Conservation (phyloP, 2,329 filamentous ascomycete species). For the Xylariales sp. region DNA sequence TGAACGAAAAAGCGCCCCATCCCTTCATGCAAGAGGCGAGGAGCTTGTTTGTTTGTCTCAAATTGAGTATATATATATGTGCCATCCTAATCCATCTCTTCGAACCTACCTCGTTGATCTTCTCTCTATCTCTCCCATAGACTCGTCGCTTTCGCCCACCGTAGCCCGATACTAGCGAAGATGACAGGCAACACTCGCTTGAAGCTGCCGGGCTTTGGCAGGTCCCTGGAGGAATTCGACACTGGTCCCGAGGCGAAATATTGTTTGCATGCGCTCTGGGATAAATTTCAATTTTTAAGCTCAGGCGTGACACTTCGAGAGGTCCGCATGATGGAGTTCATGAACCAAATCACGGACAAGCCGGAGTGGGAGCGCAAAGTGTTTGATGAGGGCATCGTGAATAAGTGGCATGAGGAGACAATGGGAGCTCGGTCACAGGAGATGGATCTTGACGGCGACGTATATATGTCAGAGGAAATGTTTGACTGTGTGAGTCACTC, state of each 20-base stretch:
- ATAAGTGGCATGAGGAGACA: slow-evolving; percentile 42
- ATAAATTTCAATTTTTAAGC: slow-evolving; percentile 10
- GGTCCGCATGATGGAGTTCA: slow-evolving; percentile 43
- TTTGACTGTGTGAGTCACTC: slow-evolving; percentile 49
- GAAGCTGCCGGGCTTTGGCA: slow-evolving; percentile 24
- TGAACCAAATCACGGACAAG: slow-evolving; percentile 47
- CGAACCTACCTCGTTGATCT: neutral
- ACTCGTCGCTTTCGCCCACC: neutral
- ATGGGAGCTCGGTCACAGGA: slow-evolving; percentile 1
- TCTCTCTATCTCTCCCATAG: neutral
- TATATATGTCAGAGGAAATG: slow-evolving; percentile 53
- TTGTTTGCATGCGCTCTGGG: slow-evolving; percentile 31
- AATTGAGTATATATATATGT: neutral
- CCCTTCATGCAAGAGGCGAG: slow-evolving; percentile 10
- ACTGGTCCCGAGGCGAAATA: neutral
- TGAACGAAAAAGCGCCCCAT: slow-evolving; percentile 12
- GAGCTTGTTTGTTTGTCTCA: neutral
- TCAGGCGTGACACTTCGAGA: slow-evolving; percentile 30
- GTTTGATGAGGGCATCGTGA: slow-evolving; percentile 40
- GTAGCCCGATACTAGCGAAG: neutral
- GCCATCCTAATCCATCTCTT: neutral
- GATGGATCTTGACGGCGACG: slow-evolving; percentile 30
- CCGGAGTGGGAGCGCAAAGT: slow-evolving; percentile 45
- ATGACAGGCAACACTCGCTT: slow-evolving; percentile 10
- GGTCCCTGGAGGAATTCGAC: neutral